Evolutionary conservation across 2,329 filamentous ascomycete species (phyloP).

Genomic region (Aureobasidium sp.): DNA sequence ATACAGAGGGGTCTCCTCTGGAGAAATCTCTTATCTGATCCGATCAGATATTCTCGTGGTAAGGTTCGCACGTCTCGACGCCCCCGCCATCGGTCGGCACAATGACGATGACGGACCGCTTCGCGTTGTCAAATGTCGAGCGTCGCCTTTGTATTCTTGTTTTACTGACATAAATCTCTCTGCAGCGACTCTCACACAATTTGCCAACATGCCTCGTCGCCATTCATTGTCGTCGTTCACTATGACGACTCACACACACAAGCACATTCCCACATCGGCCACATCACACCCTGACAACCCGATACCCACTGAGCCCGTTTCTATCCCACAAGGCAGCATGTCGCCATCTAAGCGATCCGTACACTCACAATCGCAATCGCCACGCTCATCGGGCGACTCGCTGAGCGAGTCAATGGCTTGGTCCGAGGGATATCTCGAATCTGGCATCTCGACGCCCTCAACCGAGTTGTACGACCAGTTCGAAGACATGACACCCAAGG

Average conservation of each 20-base stretch:
- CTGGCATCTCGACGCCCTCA: conserved; percentile 34
- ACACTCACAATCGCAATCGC: conserved; percentile 22
- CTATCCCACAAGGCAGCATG: conserved; percentile 15
- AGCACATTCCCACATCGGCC: conserved; percentile 32
- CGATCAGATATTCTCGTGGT: conserved; percentile 8
- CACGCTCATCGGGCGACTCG: conserved; percentile 34
- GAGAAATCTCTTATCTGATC: conserved; percentile 8
- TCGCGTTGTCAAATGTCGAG: not conserved
- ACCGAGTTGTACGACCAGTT: conserved; percentile 38
- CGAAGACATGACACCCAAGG: conserved; percentile 29
- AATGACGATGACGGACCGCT: conserved; percentile 1
- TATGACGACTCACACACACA: conserved; percentile 24
- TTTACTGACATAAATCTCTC: not conserved
- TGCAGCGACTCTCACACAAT: not conserved
- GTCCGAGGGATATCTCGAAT: conserved; percentile 33
- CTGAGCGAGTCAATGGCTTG: conserved; percentile 27
- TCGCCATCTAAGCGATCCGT: conserved; percentile 10
- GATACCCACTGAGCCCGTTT: conserved; percentile 35
- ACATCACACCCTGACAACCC: conserved; percentile 41
- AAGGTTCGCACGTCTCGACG: not conserved
- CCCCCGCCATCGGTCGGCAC: too few species aligned
- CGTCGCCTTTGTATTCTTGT: not conserved
- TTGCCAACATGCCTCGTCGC: conserved; percentile 18
- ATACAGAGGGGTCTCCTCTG: not conserved
- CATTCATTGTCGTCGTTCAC: conserved; percentile 26